These are phyloP conservation scores for Wickerhamomyces canadensis DNA, from an alignment of 805 yeast species.

Conservation along the genomic window DNA sequence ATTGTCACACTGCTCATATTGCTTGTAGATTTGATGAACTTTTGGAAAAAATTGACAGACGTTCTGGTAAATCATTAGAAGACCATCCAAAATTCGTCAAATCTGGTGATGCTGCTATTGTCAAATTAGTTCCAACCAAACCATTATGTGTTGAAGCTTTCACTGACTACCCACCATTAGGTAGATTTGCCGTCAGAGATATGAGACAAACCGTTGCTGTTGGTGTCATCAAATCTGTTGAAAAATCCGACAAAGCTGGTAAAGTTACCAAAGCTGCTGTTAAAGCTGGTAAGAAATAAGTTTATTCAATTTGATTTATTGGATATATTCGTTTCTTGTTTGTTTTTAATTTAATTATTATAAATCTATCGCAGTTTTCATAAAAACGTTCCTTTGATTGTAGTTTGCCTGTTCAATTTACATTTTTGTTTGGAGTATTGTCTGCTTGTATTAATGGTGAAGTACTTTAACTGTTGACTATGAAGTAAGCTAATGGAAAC, in stretches of 20 bases:
- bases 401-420: too few species aligned
- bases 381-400: too few species aligned
- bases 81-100: constrained; percentile 89
- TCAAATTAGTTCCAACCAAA: constrained; percentile 82
- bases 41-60: constrained; percentile 85
- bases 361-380: too few species aligned
- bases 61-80: constrained; percentile 91
- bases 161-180: constrained; percentile 95
- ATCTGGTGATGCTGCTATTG: constrained; percentile 96
- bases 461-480: too few species aligned
- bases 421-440: too few species aligned
- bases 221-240: constrained; percentile 97
- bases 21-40: constrained; percentile 84
- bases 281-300: constrained; percentile 26
- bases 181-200: constrained; percentile 99
- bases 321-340: neutral
- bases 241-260: constrained; percentile 79
- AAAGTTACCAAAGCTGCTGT: constrained; percentile 95
- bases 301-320: constrained; percentile 4
- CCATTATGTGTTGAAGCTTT: constrained; percentile 96
- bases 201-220: constrained; percentile 99
- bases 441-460: too few species aligned
- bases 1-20: constrained; percentile 92
- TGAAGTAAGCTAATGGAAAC: too few species aligned
- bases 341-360: neutral